These are phyloP conservation scores for Aspergillus sp. DNA, from an alignment of 2,329 filamentous ascomycete species.

Conservation along the genomic window DNA sequence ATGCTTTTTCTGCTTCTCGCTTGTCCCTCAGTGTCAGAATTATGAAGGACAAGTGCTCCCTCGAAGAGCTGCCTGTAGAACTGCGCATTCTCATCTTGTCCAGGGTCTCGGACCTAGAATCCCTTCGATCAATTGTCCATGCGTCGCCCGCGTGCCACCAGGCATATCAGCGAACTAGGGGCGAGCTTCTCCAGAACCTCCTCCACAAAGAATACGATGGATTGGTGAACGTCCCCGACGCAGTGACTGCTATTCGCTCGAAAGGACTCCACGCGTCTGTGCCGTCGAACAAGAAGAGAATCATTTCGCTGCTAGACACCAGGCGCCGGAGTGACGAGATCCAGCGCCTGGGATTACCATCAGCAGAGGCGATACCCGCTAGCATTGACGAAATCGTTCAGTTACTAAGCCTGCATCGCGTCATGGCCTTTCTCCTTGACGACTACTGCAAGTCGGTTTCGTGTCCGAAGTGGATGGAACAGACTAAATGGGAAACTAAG, in stretches of 20 bases:
- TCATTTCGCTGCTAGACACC: constrained; percentile 10
- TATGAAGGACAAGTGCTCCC: background rate
- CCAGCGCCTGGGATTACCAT: background rate
- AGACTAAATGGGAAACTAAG: constrained; percentile 1
- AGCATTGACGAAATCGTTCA: constrained; percentile 4
- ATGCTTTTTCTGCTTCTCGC: too few relatives aligned
- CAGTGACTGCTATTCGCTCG: constrained; percentile 12
- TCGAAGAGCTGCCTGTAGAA: constrained; percentile 11
- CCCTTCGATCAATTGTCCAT: constrained; percentile 8
- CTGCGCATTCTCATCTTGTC: constrained; percentile 10
- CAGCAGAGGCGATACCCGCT: constrained; percentile 2
- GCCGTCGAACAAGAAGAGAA: constrained; percentile 3
- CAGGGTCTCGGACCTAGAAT: constrained; percentile 4
- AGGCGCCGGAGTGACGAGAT: constrained; percentile 12
- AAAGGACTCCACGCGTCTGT: constrained; percentile 4
- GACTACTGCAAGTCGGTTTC: constrained; percentile 2
- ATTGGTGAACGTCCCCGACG: constrained; percentile 9
- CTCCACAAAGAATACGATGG: constrained; percentile 5
- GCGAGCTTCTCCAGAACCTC: constrained; percentile 1
- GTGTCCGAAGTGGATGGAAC: constrained; percentile 1
- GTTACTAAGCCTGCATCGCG: constrained; percentile 5
- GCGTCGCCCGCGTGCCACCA: constrained; percentile 10
- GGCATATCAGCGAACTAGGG: constrained; percentile 6
- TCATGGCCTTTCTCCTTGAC: constrained; percentile 4
- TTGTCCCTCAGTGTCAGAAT: too few relatives aligned